phyloP scores from a whole-genome alignment of 31 red algal genomes.

The Asparagopsis taxiformis region DNA sequence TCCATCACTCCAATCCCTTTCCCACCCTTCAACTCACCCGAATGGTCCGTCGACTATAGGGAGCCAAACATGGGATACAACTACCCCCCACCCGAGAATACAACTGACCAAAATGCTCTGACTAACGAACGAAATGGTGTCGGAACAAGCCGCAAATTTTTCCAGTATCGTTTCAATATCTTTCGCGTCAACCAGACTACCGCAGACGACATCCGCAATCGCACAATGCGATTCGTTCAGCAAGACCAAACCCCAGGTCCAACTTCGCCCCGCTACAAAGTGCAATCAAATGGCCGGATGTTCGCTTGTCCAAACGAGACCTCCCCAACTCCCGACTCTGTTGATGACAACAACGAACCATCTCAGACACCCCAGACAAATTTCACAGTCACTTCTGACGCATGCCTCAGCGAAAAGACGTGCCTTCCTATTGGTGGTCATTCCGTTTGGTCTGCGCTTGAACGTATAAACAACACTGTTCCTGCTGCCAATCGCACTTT shows the following conservation, averaged over 20 bases:
- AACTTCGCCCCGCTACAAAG: constrained; percentile 46
- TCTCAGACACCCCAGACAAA: background rate
- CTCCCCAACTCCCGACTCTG: background rate
- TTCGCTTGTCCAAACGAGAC: constrained; percentile 46
- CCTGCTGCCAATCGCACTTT: background rate
- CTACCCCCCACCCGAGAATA: background rate
- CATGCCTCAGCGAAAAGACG: constrained; percentile 56
- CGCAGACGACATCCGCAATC: constrained; percentile 30
- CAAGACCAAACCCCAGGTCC: background rate
- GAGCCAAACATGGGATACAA: background rate
- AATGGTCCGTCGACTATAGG: background rate
- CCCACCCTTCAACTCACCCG: background rate
- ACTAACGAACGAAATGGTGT: constrained; percentile 14
- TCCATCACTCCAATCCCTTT: background rate
- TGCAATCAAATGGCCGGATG: constrained; percentile 71
- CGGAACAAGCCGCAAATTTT: constrained; percentile 29
- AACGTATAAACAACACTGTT: constrained; percentile 2
- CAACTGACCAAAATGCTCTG: background rate
- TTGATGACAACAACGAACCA: background rate
- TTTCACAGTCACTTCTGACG: constrained; percentile 32
- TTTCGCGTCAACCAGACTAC: constrained; percentile 45
- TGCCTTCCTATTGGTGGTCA: constrained; percentile 81
- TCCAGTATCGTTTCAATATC: constrained; percentile 65
- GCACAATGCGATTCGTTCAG: constrained; percentile 13
- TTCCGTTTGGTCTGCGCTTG: constrained; percentile 70